phyloP scores from a whole-genome alignment of 2,329 filamentous ascomycete species.

The Fusarium sp. region DNA sequence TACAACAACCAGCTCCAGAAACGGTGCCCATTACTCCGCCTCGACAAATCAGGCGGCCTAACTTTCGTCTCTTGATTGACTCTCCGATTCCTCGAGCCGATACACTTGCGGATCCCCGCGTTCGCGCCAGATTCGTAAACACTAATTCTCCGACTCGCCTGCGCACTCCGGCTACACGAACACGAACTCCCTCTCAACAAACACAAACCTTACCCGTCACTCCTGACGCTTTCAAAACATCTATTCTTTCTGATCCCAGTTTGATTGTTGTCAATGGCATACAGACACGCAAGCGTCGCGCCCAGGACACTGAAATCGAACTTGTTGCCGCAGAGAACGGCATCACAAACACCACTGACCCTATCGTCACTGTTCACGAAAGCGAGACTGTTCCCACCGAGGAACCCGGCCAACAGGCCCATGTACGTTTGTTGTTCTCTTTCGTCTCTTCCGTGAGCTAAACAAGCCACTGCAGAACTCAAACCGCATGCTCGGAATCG shows the following conservation, averaged over 20 bases:
- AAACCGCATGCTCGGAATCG: conserved; percentile 38
- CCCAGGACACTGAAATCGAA: conserved; percentile 46
- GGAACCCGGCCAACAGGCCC: conserved; percentile 17
- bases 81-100: conserved; percentile 21
- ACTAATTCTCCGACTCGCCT: conserved; percentile 12
- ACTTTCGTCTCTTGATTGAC: conserved; percentile 23
- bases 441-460: not conserved
- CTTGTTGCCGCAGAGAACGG: conserved; percentile 41
- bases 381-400: conserved; percentile 20
- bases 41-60: conserved; percentile 20
- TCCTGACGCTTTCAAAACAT: not conserved
- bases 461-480: conserved; percentile 16
- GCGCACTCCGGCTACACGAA: not conserved
- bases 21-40: conserved; percentile 18
- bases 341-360: conserved; percentile 18
- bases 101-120: conserved; percentile 18
- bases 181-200: not conserved
- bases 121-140: conserved; percentile 13
- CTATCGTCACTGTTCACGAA: conserved; percentile 33
- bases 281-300: conserved; percentile 44
- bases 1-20: conserved; percentile 8
- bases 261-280: conserved; percentile 43
- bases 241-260: conserved; percentile 6
- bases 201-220: not conserved
- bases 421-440: conserved; percentile 18